Base-by-base conservation (phyloP, 108 stramenopile species). In the Thalassiosira profunda region DNA sequence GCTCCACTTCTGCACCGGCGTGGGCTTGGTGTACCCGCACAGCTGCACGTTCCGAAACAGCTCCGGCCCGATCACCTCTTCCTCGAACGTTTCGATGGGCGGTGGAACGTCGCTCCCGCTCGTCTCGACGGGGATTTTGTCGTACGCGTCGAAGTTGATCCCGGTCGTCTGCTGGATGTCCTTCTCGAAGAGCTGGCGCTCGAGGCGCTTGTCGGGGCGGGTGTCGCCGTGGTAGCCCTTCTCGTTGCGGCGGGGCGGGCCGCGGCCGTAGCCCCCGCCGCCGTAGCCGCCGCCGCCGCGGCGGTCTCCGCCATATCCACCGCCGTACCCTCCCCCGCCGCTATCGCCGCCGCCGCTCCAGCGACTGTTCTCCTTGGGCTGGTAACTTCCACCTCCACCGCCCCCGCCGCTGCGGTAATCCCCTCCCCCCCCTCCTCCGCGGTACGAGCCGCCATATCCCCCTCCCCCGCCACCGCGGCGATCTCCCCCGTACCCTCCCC, bases 71-170 rank as follows among this genome's bases (percentile, higher is more conserved):
- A 99, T 94, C 31, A 87, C 88, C 6, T 96, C 98, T 18, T 63
- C 48, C 21, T 84, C 65, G 80, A 97, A 99, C 17, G 49, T 66
- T 10, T 97, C 95, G 54, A 98, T 92, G 29, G 97, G 97, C 23
- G 93, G 92, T 28, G 99, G 99, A 33, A 78, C 54, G 38, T 94
- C 82, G 25, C 84, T 77, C 20, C 97, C 97, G 15, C 83, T 79
- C 38, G 91, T 87, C 58, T 99, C 98, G 24, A 99, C 97, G 24
- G 98, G 97, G 46, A 99, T 99, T 45, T 98, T 94, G 75, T 98
- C 97, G 84, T 99, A 98, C 62, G 94, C 92, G 77, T 98, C 97
- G 72, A 99, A 99, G 85, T 99, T 98, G 87, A 99, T 98, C n/a
- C 99, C 99, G n/a, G 96, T 86, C 15, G 92, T 96, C 67, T 97